Evolutionary conservation across 345 rosid species (phyloP).

Genomic region (Rhizophora apiculata): DNA sequence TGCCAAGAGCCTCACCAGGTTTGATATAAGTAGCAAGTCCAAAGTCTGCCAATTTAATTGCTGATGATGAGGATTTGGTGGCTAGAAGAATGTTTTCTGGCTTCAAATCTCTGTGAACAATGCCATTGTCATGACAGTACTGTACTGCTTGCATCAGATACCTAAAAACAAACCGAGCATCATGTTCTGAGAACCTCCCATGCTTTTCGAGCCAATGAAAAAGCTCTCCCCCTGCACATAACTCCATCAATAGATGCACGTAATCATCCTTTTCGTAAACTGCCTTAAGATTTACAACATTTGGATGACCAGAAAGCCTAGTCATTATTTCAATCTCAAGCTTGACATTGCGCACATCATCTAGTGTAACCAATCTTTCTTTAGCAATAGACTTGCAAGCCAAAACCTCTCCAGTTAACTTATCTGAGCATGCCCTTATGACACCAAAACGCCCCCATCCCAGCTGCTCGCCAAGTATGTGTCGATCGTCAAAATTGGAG

Average conservation of each 20-base stretch:
- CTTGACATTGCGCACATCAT: conserved; percentile 46
- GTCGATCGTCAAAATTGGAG: conserved; percentile 59
- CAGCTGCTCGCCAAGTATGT: conserved; percentile 60
- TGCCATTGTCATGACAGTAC: conserved; percentile 66
- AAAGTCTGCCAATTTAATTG: conserved; percentile 72
- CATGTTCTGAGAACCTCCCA: conserved; percentile 56
- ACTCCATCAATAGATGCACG: conserved; percentile 65
- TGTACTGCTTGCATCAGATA: conserved; percentile 65
- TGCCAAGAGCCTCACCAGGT: conserved; percentile 40
- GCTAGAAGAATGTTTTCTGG: conserved; percentile 71
- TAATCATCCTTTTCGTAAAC: conserved; percentile 62
- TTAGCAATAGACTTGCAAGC: conserved; percentile 67
- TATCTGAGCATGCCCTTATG: conserved; percentile 65
- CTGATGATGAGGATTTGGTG: conserved; percentile 50
- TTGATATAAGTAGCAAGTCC: conserved; percentile 67
- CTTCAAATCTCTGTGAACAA: conserved; percentile 69
- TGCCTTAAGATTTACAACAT: conserved; percentile 62
- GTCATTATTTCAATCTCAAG: conserved; percentile 70
- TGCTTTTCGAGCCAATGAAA: conserved; percentile 57
- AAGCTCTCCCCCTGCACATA: conserved; percentile 77
- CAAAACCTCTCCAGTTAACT: conserved; percentile 47
- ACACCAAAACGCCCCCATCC: conserved; percentile 87
- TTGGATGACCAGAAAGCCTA: conserved; percentile 52
- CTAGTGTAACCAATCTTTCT: conserved; percentile 48
- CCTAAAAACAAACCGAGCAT: conserved; percentile 52